Evolutionary conservation across 2,329 filamentous ascomycete species (phyloP), one percentile per base, ranked within the genome.

Genomic region (Neophaeococcomyces mojaviensis): DNA sequence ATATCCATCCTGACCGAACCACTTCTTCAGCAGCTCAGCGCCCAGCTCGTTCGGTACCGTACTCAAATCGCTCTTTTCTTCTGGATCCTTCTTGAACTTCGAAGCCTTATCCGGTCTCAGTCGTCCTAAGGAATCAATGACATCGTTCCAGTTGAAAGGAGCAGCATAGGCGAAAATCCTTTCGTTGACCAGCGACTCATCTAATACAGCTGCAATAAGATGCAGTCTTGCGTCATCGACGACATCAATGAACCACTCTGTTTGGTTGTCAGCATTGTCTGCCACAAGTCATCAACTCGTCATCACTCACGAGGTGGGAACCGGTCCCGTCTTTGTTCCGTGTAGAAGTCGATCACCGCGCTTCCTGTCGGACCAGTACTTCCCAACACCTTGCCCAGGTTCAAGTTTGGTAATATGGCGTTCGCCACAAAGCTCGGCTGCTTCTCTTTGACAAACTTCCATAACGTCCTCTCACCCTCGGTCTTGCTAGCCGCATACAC

Each of bases 111-210:
- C 26, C 24, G 73, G 72, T 36, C 64, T 64, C 4, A 65, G 24
- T 35, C 64, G 61, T 22, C 65, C 58, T 34, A 70, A 57, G 12
- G 67, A 59, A 0, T 49, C 54, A 8, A 74, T 50, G 2, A 64
- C 52, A 2, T 67, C 55, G 16, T 74, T 72, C 59, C 67, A 74
- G 37, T 64, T 74, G 46, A 66, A 72, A 0, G 66, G 67, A 1
- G 65, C 61, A 0, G 71, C 74, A 43, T 73, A 77, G 1, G 64
- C 77, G 54, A 79, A 77, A 7, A 82, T 57, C 1, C 78, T 69
- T 54, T 80, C 69, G 0, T 66, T 65, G 2, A 60, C 49, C 0
- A 78, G 66, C 0, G 65, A 61, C 0, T 65, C 62, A 18, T 75
- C 62, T 0, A 77, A 62, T 6, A 74, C 60, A 0, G 71, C 77